Conservation (phyloP, 2,329 filamentous ascomycete genomes). For the Colletotrichum lentis region DNA sequence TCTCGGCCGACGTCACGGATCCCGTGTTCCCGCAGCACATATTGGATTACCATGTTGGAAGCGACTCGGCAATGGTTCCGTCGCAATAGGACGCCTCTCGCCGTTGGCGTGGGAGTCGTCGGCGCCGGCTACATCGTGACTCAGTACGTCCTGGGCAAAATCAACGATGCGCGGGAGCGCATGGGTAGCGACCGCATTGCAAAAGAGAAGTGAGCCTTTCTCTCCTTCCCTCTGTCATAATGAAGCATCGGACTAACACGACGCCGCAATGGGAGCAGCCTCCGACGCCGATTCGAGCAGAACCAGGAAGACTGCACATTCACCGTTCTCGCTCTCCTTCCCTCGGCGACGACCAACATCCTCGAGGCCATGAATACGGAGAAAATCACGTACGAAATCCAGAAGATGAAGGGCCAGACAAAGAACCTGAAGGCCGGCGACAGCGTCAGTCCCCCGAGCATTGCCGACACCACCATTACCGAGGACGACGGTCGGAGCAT, state of each 20-base stretch:
- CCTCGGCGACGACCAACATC: slow-evolving; percentile 89
- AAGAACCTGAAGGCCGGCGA: slow-evolving; percentile 59
- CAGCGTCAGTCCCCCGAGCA: slow-evolving; percentile 63
- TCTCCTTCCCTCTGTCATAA: too few relatives aligned
- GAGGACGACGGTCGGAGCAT: slow-evolving; percentile 86
- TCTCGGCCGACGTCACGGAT: background rate
- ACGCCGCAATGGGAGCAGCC: slow-evolving; percentile 59
- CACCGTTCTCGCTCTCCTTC: slow-evolving; percentile 93
- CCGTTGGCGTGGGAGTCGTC: slow-evolving; percentile 85
- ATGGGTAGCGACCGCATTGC: slow-evolving; percentile 96
- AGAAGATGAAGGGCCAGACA: slow-evolving; percentile 78
- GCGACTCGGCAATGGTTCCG: slow-evolving; percentile 89
- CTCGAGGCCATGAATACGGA: slow-evolving; percentile 89
- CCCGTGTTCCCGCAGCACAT: slow-evolving; percentile 29
- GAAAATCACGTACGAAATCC: slow-evolving; percentile 89
- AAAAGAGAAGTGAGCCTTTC: slow-evolving; percentile 84
- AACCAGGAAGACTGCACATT: slow-evolving; percentile 99
- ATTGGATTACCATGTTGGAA: slow-evolving; percentile 61
- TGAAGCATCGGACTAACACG: slow-evolving; percentile 6
- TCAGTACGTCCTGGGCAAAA: slow-evolving; percentile 90
- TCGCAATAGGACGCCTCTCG: slow-evolving; percentile 89
- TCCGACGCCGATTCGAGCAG: slow-evolving; percentile 95
- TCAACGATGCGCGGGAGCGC: slow-evolving; percentile 91
- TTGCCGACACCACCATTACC: slow-evolving; percentile 74
- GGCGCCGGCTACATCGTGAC: slow-evolving; percentile 91